Conservation (phyloP, 1,284 basidiomycete genomes). For the Austroboletus niveus region DNA sequence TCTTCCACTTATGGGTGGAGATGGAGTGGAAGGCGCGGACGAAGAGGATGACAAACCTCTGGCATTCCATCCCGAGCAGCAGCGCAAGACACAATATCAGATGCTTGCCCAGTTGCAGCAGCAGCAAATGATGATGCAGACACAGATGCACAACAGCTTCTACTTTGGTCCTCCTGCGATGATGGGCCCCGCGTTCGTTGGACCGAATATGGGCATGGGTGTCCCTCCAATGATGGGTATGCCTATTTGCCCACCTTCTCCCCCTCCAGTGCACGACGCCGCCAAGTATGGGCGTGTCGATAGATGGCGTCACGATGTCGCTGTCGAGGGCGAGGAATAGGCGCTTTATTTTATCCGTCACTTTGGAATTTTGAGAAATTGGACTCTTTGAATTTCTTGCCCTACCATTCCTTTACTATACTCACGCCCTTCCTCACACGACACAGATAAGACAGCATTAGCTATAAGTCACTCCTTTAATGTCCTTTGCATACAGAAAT, state of each 20-base stretch:
- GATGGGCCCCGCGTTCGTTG: constrained; percentile 64
- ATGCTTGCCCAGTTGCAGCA: constrained; percentile 61
- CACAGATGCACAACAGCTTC: constrained; percentile 71
- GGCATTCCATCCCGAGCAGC: constrained; percentile 74
- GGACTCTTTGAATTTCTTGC: constrained; percentile 7
- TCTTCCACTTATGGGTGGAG: constrained; percentile 18
- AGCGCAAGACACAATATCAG: constrained; percentile 70
- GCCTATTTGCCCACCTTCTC: constrained; percentile 48
- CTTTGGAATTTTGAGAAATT: constrained; percentile 8
- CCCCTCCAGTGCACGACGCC: constrained; percentile 61
- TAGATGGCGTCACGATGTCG: constrained; percentile 74
- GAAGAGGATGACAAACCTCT: constrained; percentile 55
- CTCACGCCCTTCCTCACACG: constrained; percentile 9
- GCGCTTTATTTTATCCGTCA: constrained; percentile 7
- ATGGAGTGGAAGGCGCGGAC: constrained; percentile 33
- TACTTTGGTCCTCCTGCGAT: constrained; percentile 65
- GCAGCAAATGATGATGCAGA: constrained; percentile 72
- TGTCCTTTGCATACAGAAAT: constrained; percentile 36
- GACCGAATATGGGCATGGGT: constrained; percentile 39
- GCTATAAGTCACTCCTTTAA: constrained; percentile 36
- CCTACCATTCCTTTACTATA: neutral
- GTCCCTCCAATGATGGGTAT: constrained; percentile 49
- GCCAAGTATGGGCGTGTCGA: constrained; percentile 70
- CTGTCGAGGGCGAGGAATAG: constrained; percentile 55
- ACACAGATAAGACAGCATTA: constrained; percentile 14